Base-by-base conservation (phyloP, 768 basidiomycete species). In the Mrakia blollopis region DNA sequence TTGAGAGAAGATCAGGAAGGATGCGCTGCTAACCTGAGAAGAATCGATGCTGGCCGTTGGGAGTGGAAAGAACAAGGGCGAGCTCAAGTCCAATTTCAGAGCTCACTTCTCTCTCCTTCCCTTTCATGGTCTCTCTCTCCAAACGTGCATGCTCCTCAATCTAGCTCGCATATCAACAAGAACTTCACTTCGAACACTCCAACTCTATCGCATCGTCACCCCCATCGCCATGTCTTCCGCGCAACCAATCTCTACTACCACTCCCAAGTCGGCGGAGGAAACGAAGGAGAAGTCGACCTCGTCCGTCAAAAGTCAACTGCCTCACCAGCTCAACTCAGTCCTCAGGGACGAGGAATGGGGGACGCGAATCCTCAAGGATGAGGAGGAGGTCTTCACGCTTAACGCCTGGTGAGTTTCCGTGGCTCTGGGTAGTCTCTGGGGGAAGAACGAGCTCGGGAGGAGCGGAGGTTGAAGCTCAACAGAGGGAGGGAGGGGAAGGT, bases 331-430 rank as follows among this genome's bases (percentile, higher is more conserved):
- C 52, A 60, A 39, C 32, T 37, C 25, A 21, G 68, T 65, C 21
- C 54, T 57, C 47, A 35, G 68, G 8, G 50, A 67, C 16, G 75
- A 76, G 39, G 75, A 73, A 47, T 77, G 76, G 76, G 76, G 76
- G 4, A 77, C 70, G 13, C 62, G 76, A 39, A 35, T 77, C 37
- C 61, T 77, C 14, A 72, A 65, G 72, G 76, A 77, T 23, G 76
- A 77, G 30, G 41, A 30, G 6, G 54, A 77, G 37, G 76, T 77
- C 70, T 77, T 77, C 41, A 32, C 52, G 21, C 72, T 72, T 52
- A 77, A 77, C 25, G 76, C 73, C n/a, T 74, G 73, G 73, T 74
- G 57, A 61, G 73, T 35, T 30, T 63, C 18, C 9, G 5, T 16
- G 28, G 25, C 25, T 28, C 57, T n/a, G 25, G 25, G 25, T 28